Evolutionary conservation across 129 eudicot genomes (phyloP).

Genomic region (Flaveria robusta): DNA sequence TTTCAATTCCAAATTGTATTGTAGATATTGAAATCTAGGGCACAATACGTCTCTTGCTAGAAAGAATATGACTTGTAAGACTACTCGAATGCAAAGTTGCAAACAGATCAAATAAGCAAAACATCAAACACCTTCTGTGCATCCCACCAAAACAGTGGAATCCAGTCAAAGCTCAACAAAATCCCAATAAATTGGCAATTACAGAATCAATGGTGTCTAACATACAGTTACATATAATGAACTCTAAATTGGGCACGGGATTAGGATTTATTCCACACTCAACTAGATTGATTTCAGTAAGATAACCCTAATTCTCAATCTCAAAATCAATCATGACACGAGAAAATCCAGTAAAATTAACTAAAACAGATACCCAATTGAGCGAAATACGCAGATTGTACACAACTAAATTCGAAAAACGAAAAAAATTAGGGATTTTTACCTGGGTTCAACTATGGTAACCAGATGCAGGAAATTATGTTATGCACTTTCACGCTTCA

Average conservation of each 20-base stretch:
- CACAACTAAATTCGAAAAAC: not conserved
- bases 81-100: not conserved
- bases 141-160: not conserved
- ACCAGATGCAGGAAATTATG: not conserved
- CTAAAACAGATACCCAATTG: not conserved
- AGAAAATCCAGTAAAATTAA: not conserved
- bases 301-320: conserved; percentile 29
- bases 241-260: not conserved
- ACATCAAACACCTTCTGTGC: conserved; percentile 30
- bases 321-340: conserved; percentile 8
- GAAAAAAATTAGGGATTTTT: conserved; percentile 9
- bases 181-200: not conserved
- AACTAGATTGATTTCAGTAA: not conserved
- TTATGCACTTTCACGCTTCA: conserved; percentile 8
- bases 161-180: not conserved
- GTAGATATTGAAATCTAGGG: not conserved
- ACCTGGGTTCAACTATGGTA: conserved; percentile 22
- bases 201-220: not conserved
- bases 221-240: not conserved
- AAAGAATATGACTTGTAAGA: not conserved
- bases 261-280: not conserved
- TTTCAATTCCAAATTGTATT: not conserved
- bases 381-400: not conserved
- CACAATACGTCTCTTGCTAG: not conserved
- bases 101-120: not conserved